These are phyloP conservation scores for Nemania sp. DNA, from an alignment of 2,329 filamentous ascomycete genomes.

Conservation along the genomic window DNA sequence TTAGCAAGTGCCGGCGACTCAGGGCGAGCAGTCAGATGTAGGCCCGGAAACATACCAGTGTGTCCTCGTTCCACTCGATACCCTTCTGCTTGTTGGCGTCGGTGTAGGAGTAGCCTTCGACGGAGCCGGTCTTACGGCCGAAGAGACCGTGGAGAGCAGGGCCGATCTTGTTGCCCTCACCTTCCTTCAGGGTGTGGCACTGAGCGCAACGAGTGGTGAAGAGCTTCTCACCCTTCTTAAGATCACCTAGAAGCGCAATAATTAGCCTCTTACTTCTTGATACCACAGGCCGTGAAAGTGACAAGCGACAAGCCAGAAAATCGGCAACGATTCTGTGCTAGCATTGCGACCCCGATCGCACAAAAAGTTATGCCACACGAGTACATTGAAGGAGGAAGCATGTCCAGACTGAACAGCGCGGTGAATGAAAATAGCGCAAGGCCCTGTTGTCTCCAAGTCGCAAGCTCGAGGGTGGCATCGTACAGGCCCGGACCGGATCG, in stretches of 20 bases:
- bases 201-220: constrained; percentile 99
- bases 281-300: background rate
- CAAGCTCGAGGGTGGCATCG: constrained; percentile 8
- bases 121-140: constrained; percentile 89
- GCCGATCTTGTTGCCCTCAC: constrained; percentile 96
- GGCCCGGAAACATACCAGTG: constrained; percentile 65
- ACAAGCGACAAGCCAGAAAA: background rate
- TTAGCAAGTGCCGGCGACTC: background rate
- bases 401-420: background rate
- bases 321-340: background rate
- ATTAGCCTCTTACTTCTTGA: constrained; percentile 34
- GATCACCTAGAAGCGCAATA: constrained; percentile 67
- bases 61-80: constrained; percentile 82
- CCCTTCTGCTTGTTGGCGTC: constrained; percentile 99
- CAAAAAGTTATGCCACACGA: background rate
- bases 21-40: background rate
- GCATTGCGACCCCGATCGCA: background rate
- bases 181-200: constrained; percentile 94
- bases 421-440: constrained; percentile 37
- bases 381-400: background rate
- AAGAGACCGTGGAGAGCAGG: constrained; percentile 97
- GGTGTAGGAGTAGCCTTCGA: constrained; percentile 94
- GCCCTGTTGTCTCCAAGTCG: constrained; percentile 16
- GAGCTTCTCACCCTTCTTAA: constrained; percentile 95
- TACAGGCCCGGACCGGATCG: constrained; percentile 2